phyloP scores from a whole-genome alignment of 306 rosid species.

The Prunus mongolica region DNA sequence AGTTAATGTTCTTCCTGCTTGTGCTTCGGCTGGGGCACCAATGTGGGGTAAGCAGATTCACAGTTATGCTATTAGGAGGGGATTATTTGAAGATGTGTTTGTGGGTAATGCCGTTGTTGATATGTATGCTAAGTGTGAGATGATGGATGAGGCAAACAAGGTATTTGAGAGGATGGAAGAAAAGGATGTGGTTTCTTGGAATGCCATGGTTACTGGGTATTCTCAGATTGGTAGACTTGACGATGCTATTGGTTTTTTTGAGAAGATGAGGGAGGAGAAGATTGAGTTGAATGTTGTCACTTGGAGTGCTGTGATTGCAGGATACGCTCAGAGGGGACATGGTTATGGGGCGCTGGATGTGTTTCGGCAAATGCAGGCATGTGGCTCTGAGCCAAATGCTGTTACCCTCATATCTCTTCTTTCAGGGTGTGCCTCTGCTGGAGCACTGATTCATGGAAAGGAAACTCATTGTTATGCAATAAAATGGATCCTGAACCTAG shows the following conservation, averaged over 20 bases:
- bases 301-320: conserved; percentile 81
- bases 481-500: conserved; percentile 42
- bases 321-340: conserved; percentile 69
- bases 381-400: conserved; percentile 57
- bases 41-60: conserved; percentile 64
- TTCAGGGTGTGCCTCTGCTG: conserved; percentile 75
- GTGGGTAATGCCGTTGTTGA: conserved; percentile 80
- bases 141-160: conserved; percentile 61
- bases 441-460: conserved; percentile 65
- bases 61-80: conserved; percentile 51
- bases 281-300: conserved; percentile 76
- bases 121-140: conserved; percentile 76
- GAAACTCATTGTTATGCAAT: conserved; percentile 72
- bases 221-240: conserved; percentile 70
- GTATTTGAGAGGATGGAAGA: conserved; percentile 60
- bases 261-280: conserved; percentile 56
- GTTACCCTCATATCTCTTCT: conserved; percentile 76
- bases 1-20: conserved; percentile 71
- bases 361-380: conserved; percentile 61
- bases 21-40: conserved; percentile 46
- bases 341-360: conserved; percentile 66
- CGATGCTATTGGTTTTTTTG: conserved; percentile 51
- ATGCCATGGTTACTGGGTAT: conserved; percentile 81
- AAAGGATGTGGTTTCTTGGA: conserved; percentile 92
- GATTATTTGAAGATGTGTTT: conserved; percentile 68